Conservation (phyloP, 495 filamentous ascomycete genomes). For the Aspergillus baeticus region DNA sequence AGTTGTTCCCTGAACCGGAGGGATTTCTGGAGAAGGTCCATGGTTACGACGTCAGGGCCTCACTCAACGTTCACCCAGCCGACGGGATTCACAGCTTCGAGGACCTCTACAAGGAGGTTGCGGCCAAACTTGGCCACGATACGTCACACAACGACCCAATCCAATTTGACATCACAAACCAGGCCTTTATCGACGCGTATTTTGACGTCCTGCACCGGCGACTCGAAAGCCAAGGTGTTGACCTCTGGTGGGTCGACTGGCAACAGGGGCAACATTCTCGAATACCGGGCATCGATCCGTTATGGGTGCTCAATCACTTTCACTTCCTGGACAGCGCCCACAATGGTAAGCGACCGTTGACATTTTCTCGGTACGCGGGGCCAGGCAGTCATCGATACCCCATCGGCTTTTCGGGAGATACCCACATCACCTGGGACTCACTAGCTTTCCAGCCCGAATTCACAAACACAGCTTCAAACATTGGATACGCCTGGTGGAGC, state of each 20-base stretch:
- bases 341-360: constrained; percentile 26
- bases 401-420: constrained; percentile 61
- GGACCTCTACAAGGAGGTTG: constrained; percentile 52
- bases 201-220: constrained; percentile 52
- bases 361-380: constrained; percentile 57
- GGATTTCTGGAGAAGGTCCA: constrained; percentile 45
- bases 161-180: constrained; percentile 52
- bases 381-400: constrained; percentile 60
- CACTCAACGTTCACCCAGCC: constrained; percentile 58
- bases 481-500: constrained; percentile 65
- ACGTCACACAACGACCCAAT: constrained; percentile 44
- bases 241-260: constrained; percentile 67
- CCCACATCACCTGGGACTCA: constrained; percentile 53
- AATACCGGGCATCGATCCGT: constrained; percentile 55
- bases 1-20: constrained; percentile 52
- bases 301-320: constrained; percentile 64
- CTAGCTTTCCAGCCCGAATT: constrained; percentile 62
- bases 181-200: constrained; percentile 54
- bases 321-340: constrained; percentile 51
- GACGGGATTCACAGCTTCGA: constrained; percentile 53
- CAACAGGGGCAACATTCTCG: constrained; percentile 54
- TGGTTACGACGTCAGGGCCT: constrained; percentile 39
- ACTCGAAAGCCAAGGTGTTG: constrained; percentile 49
- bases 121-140: constrained; percentile 44
- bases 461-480: constrained; percentile 60